Evolutionary conservation across 257 asterid genomes (phyloP).

Genomic region (Ilex aquifolium): DNA sequence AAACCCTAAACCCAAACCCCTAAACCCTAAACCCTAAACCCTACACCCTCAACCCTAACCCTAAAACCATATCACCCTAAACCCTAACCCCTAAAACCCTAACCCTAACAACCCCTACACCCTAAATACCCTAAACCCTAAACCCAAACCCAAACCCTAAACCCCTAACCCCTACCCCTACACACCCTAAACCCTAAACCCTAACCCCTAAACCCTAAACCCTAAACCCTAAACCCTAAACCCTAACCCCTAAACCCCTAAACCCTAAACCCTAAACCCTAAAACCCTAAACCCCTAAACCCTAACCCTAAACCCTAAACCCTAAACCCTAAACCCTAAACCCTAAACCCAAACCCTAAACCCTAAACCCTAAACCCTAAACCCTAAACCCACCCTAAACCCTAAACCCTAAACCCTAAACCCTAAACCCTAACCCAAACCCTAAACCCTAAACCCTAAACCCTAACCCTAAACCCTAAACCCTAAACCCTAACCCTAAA

Average conservation of each 20-base stretch:
- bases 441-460: too few species aligned
- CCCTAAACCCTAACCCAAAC: constrained; percentile 13
- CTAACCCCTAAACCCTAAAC: constrained; percentile 4
- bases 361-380: constrained; percentile 11
- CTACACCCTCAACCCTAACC: constrained; percentile 9
- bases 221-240: constrained; percentile 7
- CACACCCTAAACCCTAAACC: constrained; percentile 9
- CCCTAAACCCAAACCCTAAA: constrained; percentile 6
- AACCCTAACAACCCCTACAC: constrained; percentile 8
- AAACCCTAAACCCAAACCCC: constrained; percentile 8
- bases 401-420: constrained; percentile 9
- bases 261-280: constrained; percentile 1
- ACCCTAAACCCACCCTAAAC: constrained; percentile 14
- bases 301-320: not conserved
- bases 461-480: too few species aligned
- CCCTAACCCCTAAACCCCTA: constrained; percentile 2
- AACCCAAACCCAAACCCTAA: constrained; percentile 7
- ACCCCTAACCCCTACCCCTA: constrained; percentile 2
- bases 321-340: constrained; percentile 4
- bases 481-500: constrained; percentile 12
- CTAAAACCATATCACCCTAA: constrained; percentile 7
- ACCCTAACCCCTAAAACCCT: constrained; percentile 11
- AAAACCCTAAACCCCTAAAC: constrained; percentile 1
- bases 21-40: constrained; percentile 10
- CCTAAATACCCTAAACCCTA: constrained; percentile 7